Evolutionary conservation across 306 rosid genomes (phyloP), one percentile per base, ranked within the genome.

Genomic region (Gillenia trifoliata): DNA sequence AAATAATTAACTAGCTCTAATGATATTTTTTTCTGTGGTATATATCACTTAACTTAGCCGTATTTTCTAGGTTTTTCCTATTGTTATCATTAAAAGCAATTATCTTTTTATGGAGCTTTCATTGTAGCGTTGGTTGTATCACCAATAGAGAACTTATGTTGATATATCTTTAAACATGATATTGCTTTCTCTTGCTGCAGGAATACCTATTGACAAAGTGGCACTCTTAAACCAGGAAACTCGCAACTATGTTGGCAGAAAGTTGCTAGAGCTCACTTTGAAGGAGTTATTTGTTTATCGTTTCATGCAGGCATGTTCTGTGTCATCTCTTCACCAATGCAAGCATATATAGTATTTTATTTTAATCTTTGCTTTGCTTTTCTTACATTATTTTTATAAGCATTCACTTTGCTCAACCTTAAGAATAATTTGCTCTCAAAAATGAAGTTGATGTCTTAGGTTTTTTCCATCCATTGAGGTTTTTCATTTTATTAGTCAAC

Each of bases 131-230:
- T 29, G 25, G 75, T 71, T 68, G 65, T 54, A 61, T 73, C 69
- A 55, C 26, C 15, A 38, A 67, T 33, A 76, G 71, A 38, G 71
- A 50, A 23, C 47, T 64, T 41, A 34, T 12, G 11, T 52, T 22
- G 7, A 15, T 62, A 20, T 19, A 47, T 63, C 66, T 72, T 64
- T 76, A 31, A 76, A 76, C 63, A 23, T 25, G n/a, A 66, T 72
- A 36, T 66, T 82, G 68, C 74, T 77, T 74, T 83, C 75, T 59
- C 66, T 63, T 88, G 76, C 69, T 73, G 62, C 96, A 94, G 98
- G 98, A 75, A 83, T 94, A 79, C 86, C 98, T 54, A 81, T 94
- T 75, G 98, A 94, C 81, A 87, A 87, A 90, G 98, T 94, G 76
- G 96, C 96, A 40, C 81, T 82, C 64, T 75, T 88, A 80, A 82